Evolutionary conservation across 352 stramenopile genomes (phyloP).

Genomic region (Phytophthora lateralis): DNA sequence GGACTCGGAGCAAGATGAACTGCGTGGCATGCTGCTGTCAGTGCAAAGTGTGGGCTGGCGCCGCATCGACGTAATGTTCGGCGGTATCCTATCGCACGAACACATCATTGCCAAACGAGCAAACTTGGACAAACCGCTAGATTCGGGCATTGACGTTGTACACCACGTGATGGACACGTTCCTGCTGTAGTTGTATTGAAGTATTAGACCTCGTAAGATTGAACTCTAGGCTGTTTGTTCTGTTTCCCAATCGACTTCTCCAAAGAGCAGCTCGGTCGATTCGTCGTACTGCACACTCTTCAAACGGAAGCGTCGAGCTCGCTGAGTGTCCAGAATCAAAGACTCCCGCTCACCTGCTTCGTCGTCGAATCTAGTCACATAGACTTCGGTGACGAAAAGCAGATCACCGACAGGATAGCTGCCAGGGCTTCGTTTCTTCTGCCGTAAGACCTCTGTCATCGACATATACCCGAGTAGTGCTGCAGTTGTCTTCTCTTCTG

Average conservation of each 20-base stretch:
- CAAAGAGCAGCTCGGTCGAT: constrained; percentile 22
- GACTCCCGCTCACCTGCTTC: constrained; percentile 9
- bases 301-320: constrained; percentile 21
- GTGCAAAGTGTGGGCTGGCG: constrained; percentile 79
- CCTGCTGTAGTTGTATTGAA: constrained; percentile 39
- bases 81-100: constrained; percentile 72
- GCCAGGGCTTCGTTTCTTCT: constrained; percentile 9
- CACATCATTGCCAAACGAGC: constrained; percentile 84
- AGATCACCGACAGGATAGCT: constrained; percentile 22
- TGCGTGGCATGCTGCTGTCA: constrained; percentile 77
- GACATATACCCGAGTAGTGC: constrained; percentile 29
- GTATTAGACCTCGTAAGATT: constrained; percentile 3
- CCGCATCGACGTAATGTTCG: constrained; percentile 74
- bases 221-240: constrained; percentile 5
- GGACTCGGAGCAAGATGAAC: constrained; percentile 61
- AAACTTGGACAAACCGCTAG: constrained; percentile 54
- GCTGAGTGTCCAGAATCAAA: constrained; percentile 20
- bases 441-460: constrained; percentile 17
- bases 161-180: constrained; percentile 82
- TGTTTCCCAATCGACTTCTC: constrained; percentile 28
- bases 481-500: neutral
- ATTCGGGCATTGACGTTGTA: constrained; percentile 73
- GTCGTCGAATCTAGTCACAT: constrained; percentile 24
- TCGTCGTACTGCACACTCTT: constrained; percentile 33
- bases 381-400: constrained; percentile 20